Percentiles rank a stretch among this genome's conserved stretches.
These are phyloP conservation scores for Boletus vinaceobasis DNA, from an alignment of 768 basidiomycete species.

Conservation along the genomic window DNA sequence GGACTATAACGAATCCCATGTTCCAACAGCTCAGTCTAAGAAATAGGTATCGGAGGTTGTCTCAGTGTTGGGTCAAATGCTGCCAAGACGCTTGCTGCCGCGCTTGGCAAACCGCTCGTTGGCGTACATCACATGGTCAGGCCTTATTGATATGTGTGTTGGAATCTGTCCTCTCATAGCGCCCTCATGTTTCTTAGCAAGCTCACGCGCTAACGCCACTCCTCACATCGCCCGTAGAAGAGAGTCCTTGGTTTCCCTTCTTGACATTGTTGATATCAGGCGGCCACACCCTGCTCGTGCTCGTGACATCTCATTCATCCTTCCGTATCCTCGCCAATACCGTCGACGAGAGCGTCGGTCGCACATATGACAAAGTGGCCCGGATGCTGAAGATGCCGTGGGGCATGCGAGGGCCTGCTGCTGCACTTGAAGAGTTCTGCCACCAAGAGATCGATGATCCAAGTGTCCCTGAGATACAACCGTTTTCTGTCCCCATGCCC, in stretches of 20 bases:
- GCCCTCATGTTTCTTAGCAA: conserved; percentile 53
- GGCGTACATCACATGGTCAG: conserved; percentile 94
- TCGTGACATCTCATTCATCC: conserved; percentile 53
- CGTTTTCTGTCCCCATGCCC: conserved; percentile 48
- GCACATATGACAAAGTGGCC: conserved; percentile 81
- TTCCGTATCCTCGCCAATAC: conserved; percentile 77
- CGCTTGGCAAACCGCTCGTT: conserved; percentile 71
- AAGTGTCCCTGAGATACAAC: conserved; percentile 30
- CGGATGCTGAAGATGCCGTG: conserved; percentile 65
- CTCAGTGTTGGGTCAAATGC: conserved; percentile 76
- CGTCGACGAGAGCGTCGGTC: conserved; percentile 71
- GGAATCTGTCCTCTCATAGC: not conserved
- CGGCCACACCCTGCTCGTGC: conserved; percentile 88
- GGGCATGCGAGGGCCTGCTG: conserved; percentile 64
- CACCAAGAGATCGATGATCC: conserved; percentile 24
- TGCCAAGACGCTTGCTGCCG: conserved; percentile 82
- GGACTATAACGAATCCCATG: not conserved
- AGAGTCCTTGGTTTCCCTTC: conserved; percentile 73
- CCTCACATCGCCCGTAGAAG: conserved; percentile 49
- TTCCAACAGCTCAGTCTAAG: not conserved
- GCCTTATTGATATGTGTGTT: conserved; percentile 6
- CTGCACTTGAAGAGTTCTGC: conserved; percentile 77
- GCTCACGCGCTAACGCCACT: conserved; percentile 85
- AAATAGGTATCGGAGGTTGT: conserved; percentile 72
- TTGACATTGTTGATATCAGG: conserved; percentile 86